Conservation (phyloP, 1,139 yeast genomes). For the Diutina siamensis region DNA sequence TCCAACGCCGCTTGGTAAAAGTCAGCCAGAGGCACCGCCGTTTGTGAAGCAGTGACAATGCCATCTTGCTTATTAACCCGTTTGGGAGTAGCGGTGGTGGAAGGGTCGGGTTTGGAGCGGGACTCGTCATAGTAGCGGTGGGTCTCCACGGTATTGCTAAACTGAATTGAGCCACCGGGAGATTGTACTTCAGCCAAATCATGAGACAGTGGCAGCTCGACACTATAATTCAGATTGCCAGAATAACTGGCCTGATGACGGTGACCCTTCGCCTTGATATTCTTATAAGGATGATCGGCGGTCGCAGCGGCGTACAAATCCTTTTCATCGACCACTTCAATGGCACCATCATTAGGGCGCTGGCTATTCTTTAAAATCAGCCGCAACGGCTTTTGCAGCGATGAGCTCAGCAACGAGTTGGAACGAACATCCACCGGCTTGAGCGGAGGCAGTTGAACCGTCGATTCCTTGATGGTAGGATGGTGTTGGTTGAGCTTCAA, state of each 20-base stretch:
- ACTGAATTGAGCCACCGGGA: background rate
- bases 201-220: background rate
- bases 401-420: background rate
- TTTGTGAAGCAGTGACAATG: background rate
- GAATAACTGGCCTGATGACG: background rate
- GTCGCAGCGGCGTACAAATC: background rate
- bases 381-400: background rate
- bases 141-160: slow-evolving; percentile 3
- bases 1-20: slow-evolving; percentile 5
- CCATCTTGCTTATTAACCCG: background rate
- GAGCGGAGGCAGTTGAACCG: slow-evolving; percentile 3
- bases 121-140: slow-evolving; percentile 2
- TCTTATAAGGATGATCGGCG: background rate
- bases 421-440: slow-evolving; percentile 2
- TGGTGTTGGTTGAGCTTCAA: slow-evolving; percentile 3
- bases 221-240: background rate
- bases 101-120: background rate
- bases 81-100: slow-evolving; percentile 2
- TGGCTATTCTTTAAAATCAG: slow-evolving; percentile 5
- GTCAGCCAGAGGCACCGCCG: slow-evolving; percentile 4
- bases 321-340: background rate
- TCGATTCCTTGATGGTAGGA: background rate
- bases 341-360: background rate
- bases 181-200: background rate
- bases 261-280: too few species aligned